phyloP scores from a whole-genome alignment of 2,329 filamentous ascomycete species.

The Alternaria sp. region DNA sequence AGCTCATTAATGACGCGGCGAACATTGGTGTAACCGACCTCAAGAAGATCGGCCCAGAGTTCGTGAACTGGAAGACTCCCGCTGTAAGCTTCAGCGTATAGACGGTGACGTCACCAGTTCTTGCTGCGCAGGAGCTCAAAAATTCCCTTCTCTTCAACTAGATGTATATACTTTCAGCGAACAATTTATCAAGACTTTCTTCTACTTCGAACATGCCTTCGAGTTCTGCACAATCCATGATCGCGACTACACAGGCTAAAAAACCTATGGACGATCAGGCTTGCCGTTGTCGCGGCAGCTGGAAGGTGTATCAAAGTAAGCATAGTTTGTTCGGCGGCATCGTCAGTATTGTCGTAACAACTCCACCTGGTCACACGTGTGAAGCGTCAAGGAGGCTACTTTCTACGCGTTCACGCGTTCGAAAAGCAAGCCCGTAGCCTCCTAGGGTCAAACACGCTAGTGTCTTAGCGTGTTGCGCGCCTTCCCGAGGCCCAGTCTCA shows the following conservation, averaged over 20 bases:
- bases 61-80: conserved; percentile 28
- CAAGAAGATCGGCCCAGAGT: conserved; percentile 35
- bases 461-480: not conserved
- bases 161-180: not conserved
- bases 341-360: not conserved
- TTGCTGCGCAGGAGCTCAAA: not conserved
- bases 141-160: not conserved
- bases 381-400: too few relatives aligned
- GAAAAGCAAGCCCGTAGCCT: not conserved
- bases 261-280: not conserved
- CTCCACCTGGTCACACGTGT: too few relatives aligned
- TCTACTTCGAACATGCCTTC: not conserved
- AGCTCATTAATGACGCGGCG: conserved; percentile 51
- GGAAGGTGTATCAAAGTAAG: not conserved
- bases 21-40: conserved; percentile 41
- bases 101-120: not conserved
- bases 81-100: not conserved
- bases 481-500: not conserved
- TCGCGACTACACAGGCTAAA: not conserved
- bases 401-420: not conserved
- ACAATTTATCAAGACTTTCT: not conserved
- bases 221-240: not conserved
- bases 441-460: not conserved
- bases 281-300: not conserved
- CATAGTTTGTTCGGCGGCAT: not conserved